Base-by-base conservation (phyloP, 2,329 filamentous ascomycete genomes). In the Emericellopsis cladophorae region DNA sequence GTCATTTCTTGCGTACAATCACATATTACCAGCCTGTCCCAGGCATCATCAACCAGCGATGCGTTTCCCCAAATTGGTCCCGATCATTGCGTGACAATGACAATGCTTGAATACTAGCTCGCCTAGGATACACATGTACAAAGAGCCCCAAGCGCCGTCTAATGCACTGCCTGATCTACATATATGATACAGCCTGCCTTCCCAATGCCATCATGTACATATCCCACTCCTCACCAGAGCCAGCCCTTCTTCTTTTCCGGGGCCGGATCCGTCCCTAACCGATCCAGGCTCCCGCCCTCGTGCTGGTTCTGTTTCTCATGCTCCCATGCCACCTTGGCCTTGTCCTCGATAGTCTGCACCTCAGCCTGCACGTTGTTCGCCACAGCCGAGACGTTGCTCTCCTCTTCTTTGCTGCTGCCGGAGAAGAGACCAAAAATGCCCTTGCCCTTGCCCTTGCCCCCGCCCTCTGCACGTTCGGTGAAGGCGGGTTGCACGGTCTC, bases 261-360 rank as follows among this genome's bases (percentile, higher is more conserved):
- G 29, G 52, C 42, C 46, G 49, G 52, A 26, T 64, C 59, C 24
- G 67, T 51, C 0, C 69, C 71, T 3, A 74, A 44, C 43, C 65
- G 65, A 48, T 76, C 72, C 36, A 76, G 52, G 39, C 62, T 64
- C 2, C 72, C 73, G 16, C 71, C 72, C 11, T 47, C 56, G 44
- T 59, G 59, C 59, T 76, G 70, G 44, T 67, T 69, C 47, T 68
- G 62, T 47, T 63, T 64, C 56, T 76, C 72, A 33, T 58, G 52
- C 43, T 72, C 67, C 46, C 71, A 66, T 1, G 62, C 68, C 15
- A 53, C 57, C 42, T 58, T 60, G 29, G 65, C 64, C 53, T 66
- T 64, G 29, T 61, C 54, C 47, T 53, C 51, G 32, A 57, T 51
- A 2, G 52, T 47, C 16, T 49, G 45, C 36, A 23, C 6, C n/a